These are phyloP conservation scores for Dalbergia cultrata DNA, from an alignment of 306 rosid genomes.

Conservation along the genomic window DNA sequence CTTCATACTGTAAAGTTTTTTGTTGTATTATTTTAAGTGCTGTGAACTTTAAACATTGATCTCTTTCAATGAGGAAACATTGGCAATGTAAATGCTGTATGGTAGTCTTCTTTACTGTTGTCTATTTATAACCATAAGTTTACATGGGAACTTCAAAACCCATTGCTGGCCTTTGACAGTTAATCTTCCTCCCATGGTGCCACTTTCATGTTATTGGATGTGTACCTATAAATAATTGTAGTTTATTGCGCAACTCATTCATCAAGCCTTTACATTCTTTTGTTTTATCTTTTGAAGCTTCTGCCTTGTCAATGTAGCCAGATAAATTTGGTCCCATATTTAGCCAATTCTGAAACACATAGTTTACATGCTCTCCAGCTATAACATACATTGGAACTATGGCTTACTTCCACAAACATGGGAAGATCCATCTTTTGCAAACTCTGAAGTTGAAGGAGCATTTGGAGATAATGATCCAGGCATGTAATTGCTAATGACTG, in stretches of 20 bases:
- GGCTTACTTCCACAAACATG: constrained; percentile 98
- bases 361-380: constrained; percentile 56
- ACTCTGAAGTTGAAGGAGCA: constrained; percentile 91
- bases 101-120: not conserved
- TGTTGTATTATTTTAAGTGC: constrained; percentile 26
- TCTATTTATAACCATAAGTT: constrained; percentile 30
- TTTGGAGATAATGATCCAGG: constrained; percentile 97
- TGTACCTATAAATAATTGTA: not conserved
- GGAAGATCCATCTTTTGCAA: constrained; percentile 94
- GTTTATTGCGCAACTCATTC: constrained; percentile 8
- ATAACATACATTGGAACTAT: constrained; percentile 93
- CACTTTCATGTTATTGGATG: constrained; percentile 34
- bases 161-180: constrained; percentile 5
- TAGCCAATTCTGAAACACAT: constrained; percentile 34
- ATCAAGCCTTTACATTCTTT: constrained; percentile 36
- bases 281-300: constrained; percentile 21
- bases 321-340: constrained; percentile 10
- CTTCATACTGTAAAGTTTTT: constrained; percentile 34
- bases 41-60: constrained; percentile 6
- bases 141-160: constrained; percentile 11
- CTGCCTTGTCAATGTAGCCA: constrained; percentile 37
- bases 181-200: not conserved
- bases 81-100: constrained; percentile 27
- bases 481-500: constrained; percentile 34
- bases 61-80: not conserved